Evolutionary conservation across 495 filamentous ascomycete species (phyloP).

Genomic region (Penicilliopsis zonata): DNA sequence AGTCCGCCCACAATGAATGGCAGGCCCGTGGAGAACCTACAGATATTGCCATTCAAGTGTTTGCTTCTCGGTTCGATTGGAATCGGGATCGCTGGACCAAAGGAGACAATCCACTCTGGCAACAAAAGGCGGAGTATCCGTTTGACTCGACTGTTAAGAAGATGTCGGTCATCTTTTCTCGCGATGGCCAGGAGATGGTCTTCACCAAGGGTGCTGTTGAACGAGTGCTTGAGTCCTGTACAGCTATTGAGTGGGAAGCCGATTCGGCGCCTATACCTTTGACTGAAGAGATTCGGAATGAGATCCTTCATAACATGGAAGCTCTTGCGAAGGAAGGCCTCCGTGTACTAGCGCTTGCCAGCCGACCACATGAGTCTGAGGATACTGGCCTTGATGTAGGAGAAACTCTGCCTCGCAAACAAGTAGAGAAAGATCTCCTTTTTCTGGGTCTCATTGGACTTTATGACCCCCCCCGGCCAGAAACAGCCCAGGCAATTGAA

Average conservation of each 20-base stretch:
- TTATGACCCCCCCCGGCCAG: conserved; percentile 61
- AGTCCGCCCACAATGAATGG: conserved; percentile 38
- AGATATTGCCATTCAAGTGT: conserved; percentile 60
- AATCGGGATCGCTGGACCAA: conserved; percentile 38
- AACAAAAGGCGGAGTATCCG: conserved; percentile 47
- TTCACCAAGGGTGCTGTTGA: conserved; percentile 80
- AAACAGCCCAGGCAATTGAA: conserved; percentile 38
- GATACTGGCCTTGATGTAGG: conserved; percentile 17
- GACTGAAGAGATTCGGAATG: conserved; percentile 25
- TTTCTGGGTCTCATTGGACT: conserved; percentile 61
- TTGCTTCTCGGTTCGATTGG: conserved; percentile 50
- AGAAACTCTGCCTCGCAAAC: conserved; percentile 35
- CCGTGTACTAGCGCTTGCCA: conserved; percentile 49
- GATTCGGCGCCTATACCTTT: conserved; percentile 24
- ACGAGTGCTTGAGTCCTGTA: conserved; percentile 61
- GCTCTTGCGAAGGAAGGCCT: conserved; percentile 50
- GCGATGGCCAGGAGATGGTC: conserved; percentile 25
- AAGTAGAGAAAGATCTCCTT: conserved; percentile 45
- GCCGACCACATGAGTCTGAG: conserved; percentile 23
- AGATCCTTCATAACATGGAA: conserved; percentile 54
- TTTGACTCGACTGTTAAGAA: conserved; percentile 61
- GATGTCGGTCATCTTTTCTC: conserved; percentile 52
- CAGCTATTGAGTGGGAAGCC: conserved; percentile 30
- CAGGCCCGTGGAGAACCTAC: conserved; percentile 54
- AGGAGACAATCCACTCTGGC: conserved; percentile 41